Conservation (phyloP, 805 yeast species). For the Suhomyces prunicola region DNA sequence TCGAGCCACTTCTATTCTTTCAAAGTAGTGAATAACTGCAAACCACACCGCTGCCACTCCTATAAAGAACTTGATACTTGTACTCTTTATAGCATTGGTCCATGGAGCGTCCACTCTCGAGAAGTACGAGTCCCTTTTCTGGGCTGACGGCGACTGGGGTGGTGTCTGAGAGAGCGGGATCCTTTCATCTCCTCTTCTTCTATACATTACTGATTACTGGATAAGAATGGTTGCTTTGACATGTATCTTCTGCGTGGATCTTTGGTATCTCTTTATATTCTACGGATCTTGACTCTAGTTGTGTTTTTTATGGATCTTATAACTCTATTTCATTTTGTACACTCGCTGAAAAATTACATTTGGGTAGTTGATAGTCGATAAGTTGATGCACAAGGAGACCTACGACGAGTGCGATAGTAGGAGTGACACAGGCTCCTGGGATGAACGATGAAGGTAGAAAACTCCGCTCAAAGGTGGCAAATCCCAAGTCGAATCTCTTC, state of each 20-base stretch:
- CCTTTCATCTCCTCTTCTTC: slow-evolving; percentile 15
- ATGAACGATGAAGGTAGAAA: slow-evolving; percentile 11
- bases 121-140: neutral
- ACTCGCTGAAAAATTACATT: neutral
- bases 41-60: slow-evolving; percentile 21
- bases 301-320: too few species aligned
- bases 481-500: slow-evolving; percentile 20
- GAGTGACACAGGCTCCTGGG: too few species aligned
- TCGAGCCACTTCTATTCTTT: slow-evolving; percentile 25
- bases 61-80: neutral
- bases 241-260: too few species aligned
- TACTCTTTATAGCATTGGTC: neutral
- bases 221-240: too few species aligned
- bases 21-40: slow-evolving; percentile 27
- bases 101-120: neutral
- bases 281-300: too few species aligned
- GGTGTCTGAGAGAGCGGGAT: neutral
- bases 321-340: too few species aligned
- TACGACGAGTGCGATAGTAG: too few species aligned
- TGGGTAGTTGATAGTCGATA: too few species aligned
- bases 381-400: too few species aligned
- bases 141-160: neutral
- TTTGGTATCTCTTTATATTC: too few species aligned
- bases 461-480: slow-evolving; percentile 29
- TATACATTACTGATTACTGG: slow-evolving; percentile 2